Percentiles rank a stretch among this genome's conserved stretches.
Evolutionary conservation across 257 asterid genomes (phyloP).

Genomic region (Rehmannia glutinosa): DNA sequence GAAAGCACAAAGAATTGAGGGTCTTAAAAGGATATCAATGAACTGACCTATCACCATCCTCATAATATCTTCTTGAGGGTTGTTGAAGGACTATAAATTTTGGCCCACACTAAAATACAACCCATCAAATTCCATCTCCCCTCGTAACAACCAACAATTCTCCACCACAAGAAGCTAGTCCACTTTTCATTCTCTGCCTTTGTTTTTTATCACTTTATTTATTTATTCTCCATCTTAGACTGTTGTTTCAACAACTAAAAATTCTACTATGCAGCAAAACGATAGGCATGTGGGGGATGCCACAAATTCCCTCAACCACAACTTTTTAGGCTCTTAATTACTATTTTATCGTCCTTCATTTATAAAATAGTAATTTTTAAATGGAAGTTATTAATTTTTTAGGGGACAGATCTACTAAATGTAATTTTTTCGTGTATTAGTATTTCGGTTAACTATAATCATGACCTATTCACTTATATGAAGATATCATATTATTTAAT

Average conservation of each 20-base stretch:
- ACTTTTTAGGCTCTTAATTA: not conserved
- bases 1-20: conserved; percentile 1
- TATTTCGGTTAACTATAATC: too few species aligned
- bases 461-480: too few species aligned
- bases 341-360: too few species aligned
- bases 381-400: too few species aligned
- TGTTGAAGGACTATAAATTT: conserved; percentile 1
- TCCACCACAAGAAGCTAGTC: conserved; percentile 21
- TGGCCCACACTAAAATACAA: not conserved
- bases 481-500: too few species aligned
- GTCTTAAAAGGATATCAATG: conserved; percentile 4
- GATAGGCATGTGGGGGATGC: not conserved
- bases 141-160: conserved; percentile 17
- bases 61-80: conserved; percentile 8
- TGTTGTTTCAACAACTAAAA: not conserved
- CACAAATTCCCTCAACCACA: not conserved
- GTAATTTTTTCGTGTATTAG: too few species aligned
- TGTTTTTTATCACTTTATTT: conserved; percentile 2
- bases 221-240: not conserved
- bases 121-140: conserved; percentile 11
- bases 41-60: conserved; percentile 10
- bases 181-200: not conserved
- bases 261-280: not conserved
- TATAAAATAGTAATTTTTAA: too few species aligned
- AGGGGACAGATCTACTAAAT: too few species aligned